phyloP scores from a whole-genome alignment of 108 stramenopile species.

The Cylindrotheca fusiformis region DNA sequence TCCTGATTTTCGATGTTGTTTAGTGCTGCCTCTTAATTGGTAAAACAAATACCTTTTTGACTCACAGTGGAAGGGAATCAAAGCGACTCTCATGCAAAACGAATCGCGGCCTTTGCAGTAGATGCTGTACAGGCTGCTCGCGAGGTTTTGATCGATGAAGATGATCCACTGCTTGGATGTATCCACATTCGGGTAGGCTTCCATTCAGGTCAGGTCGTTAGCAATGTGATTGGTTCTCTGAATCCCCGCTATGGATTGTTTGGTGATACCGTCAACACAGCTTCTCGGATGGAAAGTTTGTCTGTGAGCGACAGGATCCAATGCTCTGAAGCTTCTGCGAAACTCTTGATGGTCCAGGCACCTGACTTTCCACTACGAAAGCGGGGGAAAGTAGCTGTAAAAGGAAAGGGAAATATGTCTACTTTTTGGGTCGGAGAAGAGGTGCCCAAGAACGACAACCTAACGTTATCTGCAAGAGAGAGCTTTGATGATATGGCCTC shows the following conservation, averaged over 20 bases:
- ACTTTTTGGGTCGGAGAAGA: constrained; percentile 36
- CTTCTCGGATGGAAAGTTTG: constrained; percentile 51
- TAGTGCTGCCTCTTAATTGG: not conserved
- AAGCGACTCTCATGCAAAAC: constrained; percentile 46
- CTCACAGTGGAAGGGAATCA: constrained; percentile 23
- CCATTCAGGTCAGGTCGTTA: constrained; percentile 48
- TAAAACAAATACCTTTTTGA: constrained; percentile 38
- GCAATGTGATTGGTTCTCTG: constrained; percentile 41
- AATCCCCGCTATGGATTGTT: constrained; percentile 49
- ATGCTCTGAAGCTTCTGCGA: constrained; percentile 37
- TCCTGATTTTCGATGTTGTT: not conserved
- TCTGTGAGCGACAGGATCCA: constrained; percentile 34
- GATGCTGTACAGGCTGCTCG: constrained; percentile 43
- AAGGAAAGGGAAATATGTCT: constrained; percentile 43
- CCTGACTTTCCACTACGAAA: constrained; percentile 25
- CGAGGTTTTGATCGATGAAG: constrained; percentile 31
- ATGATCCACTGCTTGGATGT: constrained; percentile 32
- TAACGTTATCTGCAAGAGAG: too few species aligned
- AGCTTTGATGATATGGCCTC: too few species aligned
- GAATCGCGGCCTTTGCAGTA: constrained; percentile 45
- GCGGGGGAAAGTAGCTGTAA: constrained; percentile 43
- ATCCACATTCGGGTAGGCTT: constrained; percentile 54
- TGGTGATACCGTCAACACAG: constrained; percentile 58
- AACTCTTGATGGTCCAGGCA: constrained; percentile 37
- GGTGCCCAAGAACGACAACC: too few species aligned